phyloP scores from a whole-genome alignment of 2,329 filamentous ascomycete genomes.

The Neonectria coccinea region DNA sequence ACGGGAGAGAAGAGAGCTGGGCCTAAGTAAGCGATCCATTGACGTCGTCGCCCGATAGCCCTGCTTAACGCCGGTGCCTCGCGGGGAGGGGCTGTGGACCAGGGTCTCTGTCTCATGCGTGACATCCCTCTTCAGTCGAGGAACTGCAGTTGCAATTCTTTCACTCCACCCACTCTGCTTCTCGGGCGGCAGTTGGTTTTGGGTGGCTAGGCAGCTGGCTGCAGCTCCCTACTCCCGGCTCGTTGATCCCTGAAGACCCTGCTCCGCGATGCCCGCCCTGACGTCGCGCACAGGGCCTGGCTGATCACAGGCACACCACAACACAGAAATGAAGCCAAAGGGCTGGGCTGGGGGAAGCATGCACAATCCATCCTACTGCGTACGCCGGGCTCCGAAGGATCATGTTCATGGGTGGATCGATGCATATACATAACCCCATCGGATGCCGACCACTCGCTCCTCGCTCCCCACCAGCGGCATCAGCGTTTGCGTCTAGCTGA shows the following conservation, averaged over 20 bases:
- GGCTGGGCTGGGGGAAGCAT: neutral
- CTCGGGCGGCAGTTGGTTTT: constrained; percentile 27
- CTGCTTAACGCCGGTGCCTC: constrained; percentile 33
- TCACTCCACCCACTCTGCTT: constrained; percentile 21
- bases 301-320: neutral
- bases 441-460: constrained; percentile 8
- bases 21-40: constrained; percentile 27
- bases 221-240: constrained; percentile 6
- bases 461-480: constrained; percentile 17
- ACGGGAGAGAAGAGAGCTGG: constrained; percentile 6
- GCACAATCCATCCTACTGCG: neutral
- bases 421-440: constrained; percentile 22
- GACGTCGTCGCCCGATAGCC: constrained; percentile 21
- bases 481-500: constrained; percentile 21
- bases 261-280: constrained; percentile 16
- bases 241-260: neutral
- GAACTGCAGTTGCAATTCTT: constrained; percentile 15
- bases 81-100: constrained; percentile 13
- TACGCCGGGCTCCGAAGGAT: constrained; percentile 7
- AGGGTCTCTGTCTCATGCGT: constrained; percentile 29
- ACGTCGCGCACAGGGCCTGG: constrained; percentile 11
- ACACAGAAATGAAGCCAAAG: neutral
- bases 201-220: constrained; percentile 14
- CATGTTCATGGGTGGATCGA: constrained; percentile 11
- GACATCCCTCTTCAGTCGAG: constrained; percentile 23